Conservation (phyloP, 129 eudicot species). For the Helianthus annuus region HanXRQr2.0-SUNRISE NC_035441.2:141736143-141736642, state of each 20-base stretch:
- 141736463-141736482: slow-evolving; percentile 57
- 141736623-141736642: neutral
- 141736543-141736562: neutral
- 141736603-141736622: slow-evolving; percentile 1
- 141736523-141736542: neutral
- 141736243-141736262: neutral
- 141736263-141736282: slow-evolving; percentile 4
- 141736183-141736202: neutral
- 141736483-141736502: slow-evolving; percentile 13
- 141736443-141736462: slow-evolving; percentile 26
- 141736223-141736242: neutral
- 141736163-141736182: no score
- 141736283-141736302: slow-evolving; percentile 18
- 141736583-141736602: neutral
- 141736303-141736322: slow-evolving; percentile 53
- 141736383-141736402: slow-evolving; percentile 49
- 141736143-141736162: no score
- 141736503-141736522: neutral
- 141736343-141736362: slow-evolving; percentile 58
- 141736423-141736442: slow-evolving; percentile 30
- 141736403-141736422: slow-evolving; percentile 54
- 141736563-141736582: slow-evolving; percentile 10
- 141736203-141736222: neutral
- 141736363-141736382: slow-evolving; percentile 41
- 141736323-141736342: slow-evolving; percentile 65